These are phyloP conservation scores for Amphirosellinia nigrospora DNA, from an alignment of 495 filamentous ascomycete genomes.

Conservation along the genomic window DNA sequence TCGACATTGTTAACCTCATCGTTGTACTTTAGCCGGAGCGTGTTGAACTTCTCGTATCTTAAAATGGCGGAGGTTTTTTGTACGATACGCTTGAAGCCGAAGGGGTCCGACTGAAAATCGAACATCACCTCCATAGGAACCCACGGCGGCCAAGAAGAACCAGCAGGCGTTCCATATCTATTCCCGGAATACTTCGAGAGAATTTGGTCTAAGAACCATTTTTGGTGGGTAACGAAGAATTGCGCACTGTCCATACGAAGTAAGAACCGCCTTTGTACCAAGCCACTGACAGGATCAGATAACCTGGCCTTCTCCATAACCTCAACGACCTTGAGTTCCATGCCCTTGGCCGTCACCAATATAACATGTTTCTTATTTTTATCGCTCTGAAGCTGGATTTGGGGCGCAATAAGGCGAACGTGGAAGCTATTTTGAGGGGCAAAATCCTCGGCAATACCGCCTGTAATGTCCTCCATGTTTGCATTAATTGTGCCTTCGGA, in stretches of 20 bases:
- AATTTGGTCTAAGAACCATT: conserved; percentile 78
- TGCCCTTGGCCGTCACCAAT: conserved; percentile 91
- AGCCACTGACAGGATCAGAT: conserved; percentile 87
- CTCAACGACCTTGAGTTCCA: conserved; percentile 95
- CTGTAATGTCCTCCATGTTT: conserved; percentile 64
- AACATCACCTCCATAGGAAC: conserved; percentile 98
- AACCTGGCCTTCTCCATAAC: conserved; percentile 97
- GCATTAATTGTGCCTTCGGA: conserved; percentile 43
- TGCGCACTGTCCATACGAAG: conserved; percentile 95
- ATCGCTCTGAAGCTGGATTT: conserved; percentile 97
- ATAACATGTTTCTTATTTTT: conserved; percentile 94
- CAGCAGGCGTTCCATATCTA: conserved; percentile 82
- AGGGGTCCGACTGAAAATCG: conserved; percentile 88
- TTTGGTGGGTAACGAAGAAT: conserved; percentile 94
- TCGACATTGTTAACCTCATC: conserved; percentile 81
- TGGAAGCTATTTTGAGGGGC: conserved; percentile 94
- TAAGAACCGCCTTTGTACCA: conserved; percentile 92
- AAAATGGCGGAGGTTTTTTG: conserved; percentile 92
- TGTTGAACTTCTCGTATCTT: conserved; percentile 98
- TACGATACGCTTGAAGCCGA: conserved; percentile 93
- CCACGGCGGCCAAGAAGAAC: conserved; percentile 95
- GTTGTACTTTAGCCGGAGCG: conserved; percentile 94
- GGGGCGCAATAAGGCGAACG: conserved; percentile 91
- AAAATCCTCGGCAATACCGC: conserved; percentile 86
- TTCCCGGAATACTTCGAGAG: conserved; percentile 94